These are phyloP conservation scores for Yamadazyma sp. DNA, from an alignment of 805 yeast species.

Conservation along the genomic window DNA sequence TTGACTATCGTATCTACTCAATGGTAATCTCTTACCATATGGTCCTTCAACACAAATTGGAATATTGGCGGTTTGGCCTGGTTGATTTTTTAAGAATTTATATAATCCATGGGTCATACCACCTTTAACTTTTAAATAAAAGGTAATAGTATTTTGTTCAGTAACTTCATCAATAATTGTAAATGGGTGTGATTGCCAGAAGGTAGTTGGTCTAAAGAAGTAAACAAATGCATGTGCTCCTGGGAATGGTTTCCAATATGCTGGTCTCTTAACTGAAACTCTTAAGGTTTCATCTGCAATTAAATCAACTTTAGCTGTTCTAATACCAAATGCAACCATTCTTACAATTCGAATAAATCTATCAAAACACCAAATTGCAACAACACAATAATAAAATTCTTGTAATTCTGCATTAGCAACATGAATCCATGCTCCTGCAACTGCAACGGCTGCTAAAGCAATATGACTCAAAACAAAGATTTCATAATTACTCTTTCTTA, in stretches of 20 bases:
- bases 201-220: constrained; percentile 35
- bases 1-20: constrained; percentile 26
- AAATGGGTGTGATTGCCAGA: constrained; percentile 49
- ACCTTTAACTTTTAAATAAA: constrained; percentile 45
- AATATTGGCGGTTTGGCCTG: constrained; percentile 27
- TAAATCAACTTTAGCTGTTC: constrained; percentile 32
- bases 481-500: constrained; percentile 71
- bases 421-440: constrained; percentile 62
- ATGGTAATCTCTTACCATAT: constrained; percentile 31
- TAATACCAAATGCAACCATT: constrained; percentile 30
- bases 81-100: constrained; percentile 30
- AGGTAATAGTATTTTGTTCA: constrained; percentile 40
- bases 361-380: constrained; percentile 38
- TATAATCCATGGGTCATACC: constrained; percentile 37
- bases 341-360: constrained; percentile 29
- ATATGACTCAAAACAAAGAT: constrained; percentile 21
- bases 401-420: constrained; percentile 19
- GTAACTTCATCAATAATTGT: constrained; percentile 26
- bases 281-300: constrained; percentile 42
- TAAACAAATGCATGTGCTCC: constrained; percentile 38
- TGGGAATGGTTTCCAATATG: constrained; percentile 40
- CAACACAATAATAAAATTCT: constrained; percentile 25
- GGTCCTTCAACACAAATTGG: constrained; percentile 39
- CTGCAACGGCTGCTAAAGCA: constrained; percentile 34
- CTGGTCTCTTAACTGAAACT: constrained; percentile 47